Evolutionary conservation across 139 green algal genomes (phyloP), one percentile per base, ranked within the genome.

Genomic region (Edaphochlamys debaryana): DNA sequence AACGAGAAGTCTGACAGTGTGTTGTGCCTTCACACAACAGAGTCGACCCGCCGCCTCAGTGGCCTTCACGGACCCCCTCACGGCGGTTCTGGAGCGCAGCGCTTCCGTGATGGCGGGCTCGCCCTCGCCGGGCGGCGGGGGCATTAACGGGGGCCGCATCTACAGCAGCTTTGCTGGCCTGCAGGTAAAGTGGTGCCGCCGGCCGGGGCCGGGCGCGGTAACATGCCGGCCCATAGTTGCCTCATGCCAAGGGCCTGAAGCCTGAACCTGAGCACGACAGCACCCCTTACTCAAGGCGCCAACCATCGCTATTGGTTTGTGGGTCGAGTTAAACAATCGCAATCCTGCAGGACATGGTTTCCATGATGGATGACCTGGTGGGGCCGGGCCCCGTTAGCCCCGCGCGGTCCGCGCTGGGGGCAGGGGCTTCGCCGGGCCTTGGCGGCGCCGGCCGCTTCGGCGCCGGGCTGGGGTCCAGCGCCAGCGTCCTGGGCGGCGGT

Each of bases 121-220:
- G 0, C 27, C 62, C 32, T 42, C 36, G 19, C 25, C 50, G 23
- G 62, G 42, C 5, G 58, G 41, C 27, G 56, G 30, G 3, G 56
- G 56, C 56, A 22, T 9, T 54, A 15, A 22, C 50, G 50, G 8
- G 5, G 62, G n/a, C 64, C 42, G 64, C 6, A 52, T 45, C 15
- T 83, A 83, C 77, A 83, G 66, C 45, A 83, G 77, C 42, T 83
- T 83, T n/a, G 77, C 58, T 19, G 77, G 77, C 0, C n/a, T n/a
- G n/a, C n/a, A n/a, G n/a, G n/a, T n/a, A n/a, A n/a, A n/a, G n/a
- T n/a, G n/a, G n/a, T n/a, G n/a, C n/a, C n/a, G n/a, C n/a, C n/a
- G n/a, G n/a, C n/a, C n/a, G n/a, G n/a, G n/a, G n/a, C n/a, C n/a
- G n/a, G n/a, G n/a, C n/a, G n/a, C n/a, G n/a, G n/a, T n/a, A n/a